Evolutionary conservation across 2,329 filamentous ascomycete genomes (phyloP).

Genomic region (Byssothecium circinans): DNA sequence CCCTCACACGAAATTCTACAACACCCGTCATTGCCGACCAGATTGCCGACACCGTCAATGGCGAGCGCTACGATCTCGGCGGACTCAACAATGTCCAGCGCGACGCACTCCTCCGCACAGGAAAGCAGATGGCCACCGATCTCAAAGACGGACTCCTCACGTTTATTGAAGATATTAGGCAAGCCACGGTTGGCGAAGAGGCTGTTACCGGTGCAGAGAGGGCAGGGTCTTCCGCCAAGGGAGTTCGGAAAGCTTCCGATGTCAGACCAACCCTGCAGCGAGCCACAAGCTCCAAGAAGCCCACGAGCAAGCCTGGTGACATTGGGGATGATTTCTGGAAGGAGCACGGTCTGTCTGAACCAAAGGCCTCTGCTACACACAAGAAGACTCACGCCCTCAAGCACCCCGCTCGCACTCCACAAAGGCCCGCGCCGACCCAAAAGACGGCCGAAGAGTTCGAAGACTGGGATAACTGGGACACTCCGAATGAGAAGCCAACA

Average conservation of each 20-base stretch:
- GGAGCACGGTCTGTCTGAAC: conserved; percentile 46
- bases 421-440: conserved; percentile 36
- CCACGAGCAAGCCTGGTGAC: conserved; percentile 32
- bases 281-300: conserved; percentile 37
- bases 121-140: conserved; percentile 84
- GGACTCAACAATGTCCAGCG: conserved; percentile 37
- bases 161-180: conserved; percentile 91
- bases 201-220: conserved; percentile 50
- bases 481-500: conserved; percentile 42
- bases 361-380: conserved; percentile 37
- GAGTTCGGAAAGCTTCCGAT: conserved; percentile 30
- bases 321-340: conserved; percentile 49
- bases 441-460: conserved; percentile 49
- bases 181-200: conserved; percentile 89
- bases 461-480: conserved; percentile 62
- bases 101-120: conserved; percentile 43
- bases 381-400: conserved; percentile 46
- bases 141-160: conserved; percentile 88
- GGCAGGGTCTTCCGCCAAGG: conserved; percentile 32
- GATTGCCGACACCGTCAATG: conserved; percentile 25
- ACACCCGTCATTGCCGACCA: conserved; percentile 36
- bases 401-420: conserved; percentile 34
- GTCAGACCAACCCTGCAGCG: conserved; percentile 34
- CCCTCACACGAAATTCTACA: conserved; percentile 28
- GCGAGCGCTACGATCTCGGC: conserved; percentile 35